phyloP scores from a whole-genome alignment of 2,329 filamentous ascomycete species.

The Paraphoma chrysanthemicola region DNA sequence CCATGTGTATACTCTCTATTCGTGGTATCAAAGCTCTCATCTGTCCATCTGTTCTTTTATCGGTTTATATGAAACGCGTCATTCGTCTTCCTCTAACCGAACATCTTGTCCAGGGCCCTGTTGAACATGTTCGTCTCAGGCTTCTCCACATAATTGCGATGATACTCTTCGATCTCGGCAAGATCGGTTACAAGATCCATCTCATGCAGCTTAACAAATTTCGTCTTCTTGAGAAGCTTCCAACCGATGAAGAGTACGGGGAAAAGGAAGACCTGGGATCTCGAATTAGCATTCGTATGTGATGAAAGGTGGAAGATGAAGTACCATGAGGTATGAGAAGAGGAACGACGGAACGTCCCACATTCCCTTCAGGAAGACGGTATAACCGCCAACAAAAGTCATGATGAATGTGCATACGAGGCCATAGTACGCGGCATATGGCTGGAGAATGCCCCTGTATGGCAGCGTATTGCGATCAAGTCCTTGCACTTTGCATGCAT shows the following conservation, averaged over 20 bases:
- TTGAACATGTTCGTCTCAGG: constrained; percentile 56
- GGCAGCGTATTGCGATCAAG: constrained; percentile 72
- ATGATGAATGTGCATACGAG: constrained; percentile 71
- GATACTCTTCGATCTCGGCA: constrained; percentile 73
- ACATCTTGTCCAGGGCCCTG: constrained; percentile 54
- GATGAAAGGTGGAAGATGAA: neutral
- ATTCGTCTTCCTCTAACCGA: constrained; percentile 36
- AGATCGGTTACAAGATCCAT: constrained; percentile 69
- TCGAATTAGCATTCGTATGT: constrained; percentile 3
- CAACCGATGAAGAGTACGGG: constrained; percentile 73
- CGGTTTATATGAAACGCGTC: no score
- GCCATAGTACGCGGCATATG: constrained; percentile 73
- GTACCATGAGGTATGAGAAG: constrained; percentile 61
- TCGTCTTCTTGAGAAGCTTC: constrained; percentile 73
- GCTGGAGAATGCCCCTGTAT: constrained; percentile 73
- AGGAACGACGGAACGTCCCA: constrained; percentile 76
- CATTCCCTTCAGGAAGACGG: constrained; percentile 72
- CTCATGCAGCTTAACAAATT: constrained; percentile 62
- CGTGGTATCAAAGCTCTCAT: no score
- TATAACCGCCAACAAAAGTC: constrained; percentile 77
- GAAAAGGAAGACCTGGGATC: constrained; percentile 66
- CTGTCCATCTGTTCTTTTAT: no score
- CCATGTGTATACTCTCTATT: no score
- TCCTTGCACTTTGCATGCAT: constrained; percentile 72
- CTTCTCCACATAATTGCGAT: constrained; percentile 63